A percentile compares a stretch with the other conserved stretches of the same genome.
These are phyloP conservation scores for Trichophyton mentagrophytes DNA, from an alignment of 2,329 filamentous ascomycete species.

Conservation along the genomic window DNA sequence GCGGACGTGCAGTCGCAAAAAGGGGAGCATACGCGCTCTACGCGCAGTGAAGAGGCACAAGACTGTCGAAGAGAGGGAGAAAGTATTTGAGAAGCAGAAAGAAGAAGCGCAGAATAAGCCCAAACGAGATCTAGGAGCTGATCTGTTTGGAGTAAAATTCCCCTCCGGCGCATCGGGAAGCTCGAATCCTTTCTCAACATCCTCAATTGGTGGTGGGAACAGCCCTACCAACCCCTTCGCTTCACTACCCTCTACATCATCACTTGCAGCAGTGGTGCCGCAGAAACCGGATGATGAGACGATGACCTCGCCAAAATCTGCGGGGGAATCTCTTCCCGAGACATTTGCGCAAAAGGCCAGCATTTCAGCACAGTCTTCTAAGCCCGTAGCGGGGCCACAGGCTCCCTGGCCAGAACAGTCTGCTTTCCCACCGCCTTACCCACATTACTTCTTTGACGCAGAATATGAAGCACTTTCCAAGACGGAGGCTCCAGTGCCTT, in stretches of 20 bases:
- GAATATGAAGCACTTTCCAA: slow-evolving; percentile 75
- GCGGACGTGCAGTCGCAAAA: slow-evolving; percentile 66
- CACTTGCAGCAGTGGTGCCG: slow-evolving; percentile 34
- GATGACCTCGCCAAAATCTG: slow-evolving; percentile 17
- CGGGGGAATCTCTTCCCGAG: slow-evolving; percentile 49
- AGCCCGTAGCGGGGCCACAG: slow-evolving; percentile 23
- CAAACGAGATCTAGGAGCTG: slow-evolving; percentile 37
- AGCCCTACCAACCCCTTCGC: slow-evolving; percentile 48
- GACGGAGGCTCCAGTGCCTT: slow-evolving; percentile 37
- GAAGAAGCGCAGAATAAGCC: slow-evolving; percentile 12
- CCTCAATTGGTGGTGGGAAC: slow-evolving; percentile 23
- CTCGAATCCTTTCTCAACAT: slow-evolving; percentile 45
- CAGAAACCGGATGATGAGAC: slow-evolving; percentile 19
- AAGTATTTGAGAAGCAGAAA: slow-evolving; percentile 15
- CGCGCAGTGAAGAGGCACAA: slow-evolving; percentile 48
- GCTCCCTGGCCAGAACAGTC: slow-evolving; percentile 65
- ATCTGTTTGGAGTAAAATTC: slow-evolving; percentile 47
- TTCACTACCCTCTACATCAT: slow-evolving; percentile 27
- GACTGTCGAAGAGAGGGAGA: slow-evolving; percentile 19
- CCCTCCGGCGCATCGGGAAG: slow-evolving; percentile 24
- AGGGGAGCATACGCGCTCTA: slow-evolving; percentile 66
- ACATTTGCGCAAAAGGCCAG: slow-evolving; percentile 61
- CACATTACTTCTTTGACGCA: slow-evolving; percentile 70
- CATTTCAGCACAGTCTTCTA: slow-evolving; percentile 28
- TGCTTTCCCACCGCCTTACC: slow-evolving; percentile 57